Percentiles rank a stretch among this genome's conserved stretches.
These are phyloP conservation scores for Rhodomyrtus tomentosa DNA, from an alignment of 345 rosid species.

Conservation along the genomic window DNA sequence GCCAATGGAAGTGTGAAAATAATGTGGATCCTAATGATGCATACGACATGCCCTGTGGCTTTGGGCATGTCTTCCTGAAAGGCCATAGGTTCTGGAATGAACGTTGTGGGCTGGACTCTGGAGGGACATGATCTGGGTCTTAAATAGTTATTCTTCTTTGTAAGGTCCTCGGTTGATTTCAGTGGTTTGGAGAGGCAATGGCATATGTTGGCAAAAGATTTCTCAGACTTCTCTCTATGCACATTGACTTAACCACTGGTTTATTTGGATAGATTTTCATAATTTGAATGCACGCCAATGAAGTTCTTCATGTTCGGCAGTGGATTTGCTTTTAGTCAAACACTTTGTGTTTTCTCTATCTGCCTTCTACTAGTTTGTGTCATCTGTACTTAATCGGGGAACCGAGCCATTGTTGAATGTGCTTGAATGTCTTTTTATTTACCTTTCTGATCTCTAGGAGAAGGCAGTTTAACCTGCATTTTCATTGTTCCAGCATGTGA, in stretches of 20 bases:
- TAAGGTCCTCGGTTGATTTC: not conserved
- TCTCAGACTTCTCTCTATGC: not conserved
- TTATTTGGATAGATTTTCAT: not conserved
- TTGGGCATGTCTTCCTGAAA: not conserved
- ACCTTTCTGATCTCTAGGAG: not conserved
- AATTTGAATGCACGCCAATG: not conserved
- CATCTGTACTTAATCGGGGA: not conserved
- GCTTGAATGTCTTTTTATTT: not conserved
- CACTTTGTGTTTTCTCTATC: not conserved
- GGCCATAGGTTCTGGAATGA: not conserved
- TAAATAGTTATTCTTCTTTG: not conserved
- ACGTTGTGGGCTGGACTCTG: not conserved
- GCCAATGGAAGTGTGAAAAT: not conserved
- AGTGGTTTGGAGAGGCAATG: not conserved
- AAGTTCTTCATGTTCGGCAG: not conserved
- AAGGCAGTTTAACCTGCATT: not conserved
- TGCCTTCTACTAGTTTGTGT: not conserved
- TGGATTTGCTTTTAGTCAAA: not conserved
- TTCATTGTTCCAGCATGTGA: conserved; percentile 41
- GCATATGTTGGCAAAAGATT: not conserved
- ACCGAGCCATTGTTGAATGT: not conserved
- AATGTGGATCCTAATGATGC: not conserved
- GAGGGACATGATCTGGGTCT: not conserved
- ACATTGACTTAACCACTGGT: not conserved
- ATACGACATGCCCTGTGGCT: not conserved